These are phyloP conservation scores for Linnemannia elongata DNA, from an alignment of 192 early-diverging fungal species.

Conservation along the genomic window DNA sequence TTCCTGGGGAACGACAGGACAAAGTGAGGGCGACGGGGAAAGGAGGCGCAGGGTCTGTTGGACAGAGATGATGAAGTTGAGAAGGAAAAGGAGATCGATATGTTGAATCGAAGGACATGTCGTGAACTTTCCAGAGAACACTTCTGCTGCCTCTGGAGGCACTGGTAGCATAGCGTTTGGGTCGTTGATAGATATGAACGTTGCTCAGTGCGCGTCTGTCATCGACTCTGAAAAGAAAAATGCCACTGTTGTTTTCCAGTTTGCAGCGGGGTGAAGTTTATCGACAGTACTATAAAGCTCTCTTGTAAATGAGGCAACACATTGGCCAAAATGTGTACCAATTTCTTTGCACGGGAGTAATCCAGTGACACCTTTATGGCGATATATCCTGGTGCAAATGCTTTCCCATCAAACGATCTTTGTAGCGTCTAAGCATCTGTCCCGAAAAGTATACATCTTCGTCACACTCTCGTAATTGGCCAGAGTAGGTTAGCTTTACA, in stretches of 20 bases:
- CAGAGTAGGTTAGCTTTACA: no score
- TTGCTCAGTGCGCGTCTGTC: conserved; percentile 60
- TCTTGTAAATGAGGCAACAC: no score
- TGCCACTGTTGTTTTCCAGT: conserved; percentile 67
- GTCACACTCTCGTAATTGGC: no score
- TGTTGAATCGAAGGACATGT: conserved; percentile 57
- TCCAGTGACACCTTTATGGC: no score
- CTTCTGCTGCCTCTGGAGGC: conserved; percentile 14
- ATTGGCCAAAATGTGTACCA: no score
- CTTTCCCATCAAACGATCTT: no score
- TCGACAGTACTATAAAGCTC: no score
- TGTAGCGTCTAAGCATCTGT: no score
- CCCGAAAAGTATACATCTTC: no score
- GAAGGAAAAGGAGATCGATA: conserved; percentile 27
- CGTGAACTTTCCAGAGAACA: conserved; percentile 31
- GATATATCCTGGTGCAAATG: no score
- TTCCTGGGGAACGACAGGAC: conserved; percentile 20
- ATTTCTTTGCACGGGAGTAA: no score
- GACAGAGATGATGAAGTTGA: conserved; percentile 25
- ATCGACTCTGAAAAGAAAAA: conserved; percentile 67
- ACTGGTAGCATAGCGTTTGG: conserved; percentile 57
- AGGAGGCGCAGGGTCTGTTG: conserved; percentile 21
- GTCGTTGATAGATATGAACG: conserved; percentile 60
- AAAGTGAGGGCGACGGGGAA: conserved; percentile 25
- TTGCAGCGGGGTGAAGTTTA: conserved; percentile 59